phyloP scores from a whole-genome alignment of 768 basidiomycete genomes.

The Mycena sanguinolenta region DNA sequence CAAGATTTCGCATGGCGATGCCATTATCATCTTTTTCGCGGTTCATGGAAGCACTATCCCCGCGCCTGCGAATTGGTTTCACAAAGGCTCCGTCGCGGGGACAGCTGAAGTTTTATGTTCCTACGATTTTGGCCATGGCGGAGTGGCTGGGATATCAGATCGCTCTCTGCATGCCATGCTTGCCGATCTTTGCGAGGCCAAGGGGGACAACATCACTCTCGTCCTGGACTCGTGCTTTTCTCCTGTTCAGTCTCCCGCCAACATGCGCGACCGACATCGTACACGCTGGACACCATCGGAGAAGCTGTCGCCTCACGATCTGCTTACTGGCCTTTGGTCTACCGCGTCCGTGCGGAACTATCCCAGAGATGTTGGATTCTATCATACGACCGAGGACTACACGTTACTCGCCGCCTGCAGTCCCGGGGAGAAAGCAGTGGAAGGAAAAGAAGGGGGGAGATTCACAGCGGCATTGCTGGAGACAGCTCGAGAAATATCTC shows the following conservation, averaged over 20 bases:
- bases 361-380: slow-evolving; percentile 57
- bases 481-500: slow-evolving; percentile 56
- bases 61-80: slow-evolving; percentile 72
- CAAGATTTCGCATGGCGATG: slow-evolving; percentile 69
- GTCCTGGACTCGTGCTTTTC: slow-evolving; percentile 77
- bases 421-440: slow-evolving; percentile 66
- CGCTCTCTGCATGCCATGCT: slow-evolving; percentile 74
- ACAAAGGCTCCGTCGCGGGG: slow-evolving; percentile 49
- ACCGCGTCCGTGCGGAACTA: slow-evolving; percentile 55
- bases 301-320: slow-evolving; percentile 65
- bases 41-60: slow-evolving; percentile 74
- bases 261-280: slow-evolving; percentile 57
- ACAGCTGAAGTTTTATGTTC: slow-evolving; percentile 73
- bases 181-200: slow-evolving; percentile 62
- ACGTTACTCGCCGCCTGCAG: slow-evolving; percentile 69
- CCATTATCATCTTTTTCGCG: slow-evolving; percentile 78
- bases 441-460: slow-evolving; percentile 72
- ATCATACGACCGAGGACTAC: slow-evolving; percentile 57
- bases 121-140: slow-evolving; percentile 72
- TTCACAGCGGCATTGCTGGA: slow-evolving; percentile 69
- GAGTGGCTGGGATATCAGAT: slow-evolving; percentile 74
- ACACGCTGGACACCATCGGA: slow-evolving; percentile 72
- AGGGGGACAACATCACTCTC: slow-evolving; percentile 79
- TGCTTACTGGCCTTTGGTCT: slow-evolving; percentile 63
- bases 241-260: slow-evolving; percentile 51